Evolutionary conservation across 129 eudicot genomes (phyloP).

Genomic region (Helianthus annuus): HanXRQr2.0-SUNRISE NC_035438.2:39603821-39604320

Average conservation of each 20-base stretch:
- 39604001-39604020: too few species aligned
- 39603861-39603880: too few species aligned
- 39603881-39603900: too few species aligned
- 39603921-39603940: neutral
- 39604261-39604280: slow-evolving; percentile 92
- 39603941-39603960: too few species aligned
- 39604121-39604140: neutral
- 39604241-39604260: slow-evolving; percentile 83
- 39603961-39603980: too few species aligned
- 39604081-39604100: neutral
- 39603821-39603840: too few species aligned
- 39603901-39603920: neutral
- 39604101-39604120: neutral
- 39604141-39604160: neutral
- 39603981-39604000: too few species aligned
- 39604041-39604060: neutral
- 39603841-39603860: too few species aligned
- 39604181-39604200: neutral
- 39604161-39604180: neutral
- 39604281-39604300: slow-evolving; percentile 95
- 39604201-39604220: slow-evolving; percentile 48
- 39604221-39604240: slow-evolving; percentile 87
- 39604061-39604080: neutral
- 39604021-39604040: neutral
- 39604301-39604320: slow-evolving; percentile 96